These are phyloP conservation scores for Nakazawaea wyomingensis DNA, from an alignment of 805 yeast genomes.

Conservation along the genomic window DNA sequence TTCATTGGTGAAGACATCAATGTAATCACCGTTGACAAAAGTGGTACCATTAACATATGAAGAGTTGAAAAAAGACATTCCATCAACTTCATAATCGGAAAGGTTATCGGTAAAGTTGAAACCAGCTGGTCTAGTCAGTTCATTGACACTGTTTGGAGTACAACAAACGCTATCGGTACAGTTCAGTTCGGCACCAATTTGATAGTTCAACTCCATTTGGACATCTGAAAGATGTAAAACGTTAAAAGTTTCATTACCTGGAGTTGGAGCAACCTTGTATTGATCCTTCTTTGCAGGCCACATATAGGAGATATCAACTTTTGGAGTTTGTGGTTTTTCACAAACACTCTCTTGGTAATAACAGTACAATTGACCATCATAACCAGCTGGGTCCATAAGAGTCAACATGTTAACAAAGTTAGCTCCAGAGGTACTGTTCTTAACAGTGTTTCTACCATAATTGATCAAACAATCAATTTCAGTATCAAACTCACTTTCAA, in stretches of 20 bases:
- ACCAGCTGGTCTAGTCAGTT: constrained; percentile 25
- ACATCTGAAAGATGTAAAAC: constrained; percentile 38
- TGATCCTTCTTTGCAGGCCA: constrained; percentile 13
- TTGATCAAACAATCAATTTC: constrained; percentile 16
- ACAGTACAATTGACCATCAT: constrained; percentile 27
- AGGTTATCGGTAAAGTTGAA: constrained; percentile 4
- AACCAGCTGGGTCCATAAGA: constrained; percentile 21
- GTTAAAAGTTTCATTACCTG: constrained; percentile 22
- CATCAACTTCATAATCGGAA: not conserved
- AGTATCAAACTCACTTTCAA: constrained; percentile 17
- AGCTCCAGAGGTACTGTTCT: constrained; percentile 18
- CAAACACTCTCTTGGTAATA: constrained; percentile 20
- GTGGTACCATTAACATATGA: constrained; percentile 25
- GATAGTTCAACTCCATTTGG: constrained; percentile 34
- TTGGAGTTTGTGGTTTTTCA: constrained; percentile 13
- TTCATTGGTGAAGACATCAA: constrained; percentile 27
- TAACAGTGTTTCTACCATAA: constrained; percentile 19
- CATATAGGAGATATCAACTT: constrained; percentile 5
- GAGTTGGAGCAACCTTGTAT: constrained; percentile 12
- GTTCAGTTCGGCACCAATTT: constrained; percentile 35
- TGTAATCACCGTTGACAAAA: constrained; percentile 23
- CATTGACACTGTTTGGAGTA: constrained; percentile 30
- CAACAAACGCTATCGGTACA: constrained; percentile 36
- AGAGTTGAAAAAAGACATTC: constrained; percentile 23
- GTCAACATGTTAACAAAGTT: constrained; percentile 22